Conservation (phyloP, 2,329 filamentous ascomycete species). For the Periglandula ipomoeae region DNA sequence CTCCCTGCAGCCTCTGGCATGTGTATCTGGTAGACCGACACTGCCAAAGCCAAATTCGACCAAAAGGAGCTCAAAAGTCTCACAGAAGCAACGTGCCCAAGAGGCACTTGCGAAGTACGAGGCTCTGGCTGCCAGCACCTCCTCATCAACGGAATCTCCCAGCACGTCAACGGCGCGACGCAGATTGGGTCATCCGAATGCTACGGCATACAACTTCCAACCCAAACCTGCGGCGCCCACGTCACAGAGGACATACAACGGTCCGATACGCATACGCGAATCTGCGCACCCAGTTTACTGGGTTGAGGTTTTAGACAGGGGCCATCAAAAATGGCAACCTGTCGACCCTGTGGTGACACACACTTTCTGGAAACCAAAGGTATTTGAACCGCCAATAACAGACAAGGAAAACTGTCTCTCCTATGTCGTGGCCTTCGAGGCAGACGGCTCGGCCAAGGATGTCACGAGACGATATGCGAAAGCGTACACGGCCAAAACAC, state of each 20-base stretch:
- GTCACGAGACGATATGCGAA: constrained; percentile 84
- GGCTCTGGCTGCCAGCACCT: constrained; percentile 28
- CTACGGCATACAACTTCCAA: constrained; percentile 40
- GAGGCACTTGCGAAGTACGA: constrained; percentile 17
- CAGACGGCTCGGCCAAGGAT: constrained; percentile 68
- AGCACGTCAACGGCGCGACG: constrained; percentile 31
- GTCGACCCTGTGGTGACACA: constrained; percentile 78
- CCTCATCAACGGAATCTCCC: constrained; percentile 18
- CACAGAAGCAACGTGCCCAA: constrained; percentile 22
- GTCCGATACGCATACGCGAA: constrained; percentile 46
- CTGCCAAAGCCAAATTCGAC: constrained; percentile 31
- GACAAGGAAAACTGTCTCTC: constrained; percentile 68
- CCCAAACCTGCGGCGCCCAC: constrained; percentile 32
- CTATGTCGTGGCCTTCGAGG: constrained; percentile 81
- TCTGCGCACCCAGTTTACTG: constrained; percentile 81
- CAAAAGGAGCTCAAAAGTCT: constrained; percentile 20
- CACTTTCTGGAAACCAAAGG: constrained; percentile 62
- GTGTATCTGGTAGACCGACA: constrained; percentile 44
- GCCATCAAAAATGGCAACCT: constrained; percentile 84
- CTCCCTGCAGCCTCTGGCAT: constrained; percentile 76
- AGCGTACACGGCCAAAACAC: constrained; percentile 83
- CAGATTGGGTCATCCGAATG: constrained; percentile 44
- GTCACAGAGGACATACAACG: constrained; percentile 22
- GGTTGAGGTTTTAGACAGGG: constrained; percentile 83
- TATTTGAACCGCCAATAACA: constrained; percentile 72